A percentile compares a stretch with the other conserved stretches of the same genome.
These are phyloP conservation scores for Diospyros lotus DNA, from an alignment of 148 eudicot species.

Conservation along the genomic window DNA sequence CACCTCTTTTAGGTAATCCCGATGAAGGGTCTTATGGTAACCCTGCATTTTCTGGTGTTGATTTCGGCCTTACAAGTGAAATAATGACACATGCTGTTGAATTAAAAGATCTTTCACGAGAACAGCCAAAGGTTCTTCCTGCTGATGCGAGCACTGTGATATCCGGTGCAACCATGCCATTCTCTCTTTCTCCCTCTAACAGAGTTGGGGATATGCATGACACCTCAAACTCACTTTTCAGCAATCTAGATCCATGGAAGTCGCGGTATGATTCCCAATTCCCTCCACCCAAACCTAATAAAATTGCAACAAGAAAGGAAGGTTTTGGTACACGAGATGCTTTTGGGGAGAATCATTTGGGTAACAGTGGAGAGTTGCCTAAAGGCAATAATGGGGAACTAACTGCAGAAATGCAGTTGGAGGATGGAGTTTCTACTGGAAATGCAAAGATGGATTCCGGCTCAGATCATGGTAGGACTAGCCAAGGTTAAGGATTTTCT, in stretches of 20 bases:
- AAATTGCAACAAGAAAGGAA: conserved; percentile 46
- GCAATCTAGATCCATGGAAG: conserved; percentile 81
- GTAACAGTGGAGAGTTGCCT: conserved; percentile 36
- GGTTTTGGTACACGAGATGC: conserved; percentile 32
- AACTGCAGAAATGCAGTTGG: conserved; percentile 29
- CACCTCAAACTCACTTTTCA: conserved; percentile 58
- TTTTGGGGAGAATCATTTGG: conserved; percentile 34
- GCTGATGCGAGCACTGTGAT: conserved; percentile 26
- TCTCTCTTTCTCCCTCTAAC: conserved; percentile 32
- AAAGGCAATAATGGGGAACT: conserved; percentile 30
- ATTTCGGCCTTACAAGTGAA: conserved; percentile 27
- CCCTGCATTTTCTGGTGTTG: conserved; percentile 32
- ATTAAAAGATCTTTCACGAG: conserved; percentile 27
- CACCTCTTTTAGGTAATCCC: conserved; percentile 22
- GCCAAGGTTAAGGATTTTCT: conserved; percentile 37
- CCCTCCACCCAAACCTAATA: conserved; percentile 75
- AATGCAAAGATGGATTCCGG: conserved; percentile 27
- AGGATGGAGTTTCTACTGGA: conserved; percentile 28
- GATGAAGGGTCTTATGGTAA: conserved; percentile 23
- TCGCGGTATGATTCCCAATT: conserved; percentile 48
- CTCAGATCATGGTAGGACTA: conserved; percentile 36
- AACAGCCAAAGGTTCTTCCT: conserved; percentile 26
- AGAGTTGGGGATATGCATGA: conserved; percentile 41
- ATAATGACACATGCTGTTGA: conserved; percentile 32
- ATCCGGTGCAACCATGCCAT: conserved; percentile 18